A percentile compares a stretch with the other conserved stretches of the same genome.
Evolutionary conservation across 208 protist genomes (phyloP).

Genomic region (Leishmania aethiopica): DNA sequence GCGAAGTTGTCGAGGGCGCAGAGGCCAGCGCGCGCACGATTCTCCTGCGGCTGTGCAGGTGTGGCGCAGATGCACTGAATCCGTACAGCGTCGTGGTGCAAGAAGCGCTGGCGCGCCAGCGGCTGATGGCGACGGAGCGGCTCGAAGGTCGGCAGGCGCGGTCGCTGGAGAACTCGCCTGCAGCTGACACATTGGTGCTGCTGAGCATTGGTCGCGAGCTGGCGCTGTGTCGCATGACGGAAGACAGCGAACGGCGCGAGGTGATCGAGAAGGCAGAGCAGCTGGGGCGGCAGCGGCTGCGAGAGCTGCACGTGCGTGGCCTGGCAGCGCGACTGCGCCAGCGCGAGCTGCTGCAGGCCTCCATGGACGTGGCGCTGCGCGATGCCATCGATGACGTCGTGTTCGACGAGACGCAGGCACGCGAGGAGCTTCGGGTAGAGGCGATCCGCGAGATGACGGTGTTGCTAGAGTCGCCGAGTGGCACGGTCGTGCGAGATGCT

Average conservation of each 20-base stretch:
- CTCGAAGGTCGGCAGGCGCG: slow-evolving; percentile 11
- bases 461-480: slow-evolving; percentile 22
- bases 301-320: slow-evolving; percentile 21
- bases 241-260: slow-evolving; percentile 17
- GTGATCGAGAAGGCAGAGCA: slow-evolving; percentile 22
- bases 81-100: slow-evolving; percentile 8
- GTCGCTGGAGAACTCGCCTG: slow-evolving; percentile 6
- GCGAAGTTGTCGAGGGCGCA: slow-evolving; percentile 26
- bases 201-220: slow-evolving; percentile 23
- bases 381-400: slow-evolving; percentile 15
- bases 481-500: slow-evolving; percentile 8
- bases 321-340: slow-evolving; percentile 30
- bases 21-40: slow-evolving; percentile 22
- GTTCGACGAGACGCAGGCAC: slow-evolving; percentile 21
- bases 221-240: slow-evolving; percentile 21
- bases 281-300: slow-evolving; percentile 17
- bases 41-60: slow-evolving; percentile 20
- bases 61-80: slow-evolving; percentile 19
- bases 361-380: slow-evolving; percentile 4
- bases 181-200: slow-evolving; percentile 2
- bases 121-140: slow-evolving; percentile 3
- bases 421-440: slow-evolving; percentile 22
- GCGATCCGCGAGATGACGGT: slow-evolving; percentile 21
- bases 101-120: slow-evolving; percentile 25
- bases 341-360: slow-evolving; percentile 9